Conservation (phyloP, 139 green algal species). For the Closterium sp. region DNA sequence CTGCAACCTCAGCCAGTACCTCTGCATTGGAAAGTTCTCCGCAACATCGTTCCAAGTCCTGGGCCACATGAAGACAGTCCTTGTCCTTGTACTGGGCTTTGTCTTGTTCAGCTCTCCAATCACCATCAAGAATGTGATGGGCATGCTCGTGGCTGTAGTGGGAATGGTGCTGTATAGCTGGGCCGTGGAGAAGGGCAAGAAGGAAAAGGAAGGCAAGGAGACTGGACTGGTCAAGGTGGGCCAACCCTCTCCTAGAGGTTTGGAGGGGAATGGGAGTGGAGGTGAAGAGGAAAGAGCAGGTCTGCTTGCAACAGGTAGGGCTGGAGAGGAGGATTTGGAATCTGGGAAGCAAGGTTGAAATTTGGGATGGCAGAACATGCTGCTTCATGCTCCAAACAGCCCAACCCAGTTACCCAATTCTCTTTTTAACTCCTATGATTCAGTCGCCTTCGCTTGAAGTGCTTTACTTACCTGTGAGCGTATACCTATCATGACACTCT, state of each 20-base stretch:
- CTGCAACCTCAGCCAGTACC: conserved; percentile 91
- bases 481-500: no score
- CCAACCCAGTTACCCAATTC: no score
- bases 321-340: neutral
- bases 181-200: conserved; percentile 41
- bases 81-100: conserved; percentile 49
- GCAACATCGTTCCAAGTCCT: conserved; percentile 89
- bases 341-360: neutral
- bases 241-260: neutral
- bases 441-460: no score
- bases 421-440: no score
- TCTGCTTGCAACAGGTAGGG: neutral
- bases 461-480: no score
- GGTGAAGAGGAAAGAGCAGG: neutral
- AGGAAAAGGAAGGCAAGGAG: conserved; percentile 1
- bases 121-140: conserved; percentile 40
- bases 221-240: neutral
- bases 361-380: neutral
- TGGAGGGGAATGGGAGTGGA: neutral
- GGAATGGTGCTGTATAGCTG: conserved; percentile 42
- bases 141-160: conserved; percentile 37
- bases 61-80: conserved; percentile 55
- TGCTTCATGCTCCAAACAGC: neutral
- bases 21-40: conserved; percentile 88
- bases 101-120: conserved; percentile 29